Conservation (phyloP, 495 filamentous ascomycete species). For the Talaromyces borbonicus region DNA sequence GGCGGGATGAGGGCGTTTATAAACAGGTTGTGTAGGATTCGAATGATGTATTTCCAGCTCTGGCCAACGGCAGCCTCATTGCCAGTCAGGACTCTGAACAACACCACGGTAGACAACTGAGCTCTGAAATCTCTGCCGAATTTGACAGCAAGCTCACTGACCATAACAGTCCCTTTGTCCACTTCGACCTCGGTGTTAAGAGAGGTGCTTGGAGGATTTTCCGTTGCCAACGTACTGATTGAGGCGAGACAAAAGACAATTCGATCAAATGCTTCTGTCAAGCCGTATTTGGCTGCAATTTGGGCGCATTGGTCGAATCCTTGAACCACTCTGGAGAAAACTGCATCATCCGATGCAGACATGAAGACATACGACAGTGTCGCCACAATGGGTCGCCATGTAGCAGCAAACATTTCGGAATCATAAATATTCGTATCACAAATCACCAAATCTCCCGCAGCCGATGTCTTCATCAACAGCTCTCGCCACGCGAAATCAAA, state of each 20-base stretch:
- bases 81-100: conserved; percentile 80
- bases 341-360: conserved; percentile 95
- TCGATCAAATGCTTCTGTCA: conserved; percentile 82
- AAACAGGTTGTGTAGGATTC: conserved; percentile 91
- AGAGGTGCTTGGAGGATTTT: conserved; percentile 63
- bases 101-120: conserved; percentile 83
- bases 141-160: conserved; percentile 94
- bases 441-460: conserved; percentile 59
- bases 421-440: conserved; percentile 94
- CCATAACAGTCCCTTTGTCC: conserved; percentile 90
- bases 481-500: conserved; percentile 98
- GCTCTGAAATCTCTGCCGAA: conserved; percentile 92
- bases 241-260: conserved; percentile 81
- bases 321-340: conserved; percentile 84
- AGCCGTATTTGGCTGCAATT: conserved; percentile 76
- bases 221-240: conserved; percentile 77
- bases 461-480: conserved; percentile 74
- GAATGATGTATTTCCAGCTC: conserved; percentile 80
- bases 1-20: conserved; percentile 88
- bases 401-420: conserved; percentile 93
- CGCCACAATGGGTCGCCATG: conserved; percentile 89
- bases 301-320: conserved; percentile 95
- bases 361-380: conserved; percentile 97
- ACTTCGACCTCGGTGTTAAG: conserved; percentile 96
- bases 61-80: conserved; percentile 67